Percentiles rank a stretch among this genome's conserved stretches.
Conservation (phyloP, 345 rosid genomes). For the Syzygium aqueum region DNA sequence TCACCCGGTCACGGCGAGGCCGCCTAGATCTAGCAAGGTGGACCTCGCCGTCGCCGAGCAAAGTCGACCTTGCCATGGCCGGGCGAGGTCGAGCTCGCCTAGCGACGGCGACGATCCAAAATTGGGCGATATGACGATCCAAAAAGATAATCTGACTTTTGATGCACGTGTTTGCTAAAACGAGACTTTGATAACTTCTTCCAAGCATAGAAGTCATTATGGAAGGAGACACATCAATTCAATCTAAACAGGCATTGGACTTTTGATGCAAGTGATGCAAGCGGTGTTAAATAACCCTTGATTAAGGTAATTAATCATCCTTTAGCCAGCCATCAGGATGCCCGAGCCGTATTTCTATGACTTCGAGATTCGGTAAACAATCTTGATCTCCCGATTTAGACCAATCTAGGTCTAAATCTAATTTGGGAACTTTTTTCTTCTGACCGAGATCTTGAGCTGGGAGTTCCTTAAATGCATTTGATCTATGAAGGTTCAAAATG, state of each 20-base stretch:
- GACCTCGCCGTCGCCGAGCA: too few relatives aligned
- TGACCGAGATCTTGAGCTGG: neutral
- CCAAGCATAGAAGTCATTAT: neutral
- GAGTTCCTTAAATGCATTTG: neutral
- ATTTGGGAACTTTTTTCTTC: neutral
- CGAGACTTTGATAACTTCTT: neutral
- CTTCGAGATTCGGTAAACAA: neutral
- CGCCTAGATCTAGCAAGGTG: too few relatives aligned
- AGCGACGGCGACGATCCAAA: too few relatives aligned
- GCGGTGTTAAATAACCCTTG: neutral
- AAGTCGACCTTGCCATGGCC: too few relatives aligned
- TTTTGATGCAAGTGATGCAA: neutral
- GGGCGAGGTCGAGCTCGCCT: too few relatives aligned
- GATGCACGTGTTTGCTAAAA: neutral
- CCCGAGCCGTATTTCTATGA: neutral
- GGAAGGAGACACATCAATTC: neutral
- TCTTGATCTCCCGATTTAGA: too few relatives aligned
- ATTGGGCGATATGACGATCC: too few relatives aligned
- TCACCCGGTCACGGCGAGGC: too few relatives aligned
- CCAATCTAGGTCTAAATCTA: neutral
- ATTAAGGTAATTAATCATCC: neutral
- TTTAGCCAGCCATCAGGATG: neutral
- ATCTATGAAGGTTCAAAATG: neutral
- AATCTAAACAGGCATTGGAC: neutral
- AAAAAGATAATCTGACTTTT: neutral